Base-by-base conservation (phyloP, 371 early-diverging fungal species). In the Umbelopsis sp. region DNA sequence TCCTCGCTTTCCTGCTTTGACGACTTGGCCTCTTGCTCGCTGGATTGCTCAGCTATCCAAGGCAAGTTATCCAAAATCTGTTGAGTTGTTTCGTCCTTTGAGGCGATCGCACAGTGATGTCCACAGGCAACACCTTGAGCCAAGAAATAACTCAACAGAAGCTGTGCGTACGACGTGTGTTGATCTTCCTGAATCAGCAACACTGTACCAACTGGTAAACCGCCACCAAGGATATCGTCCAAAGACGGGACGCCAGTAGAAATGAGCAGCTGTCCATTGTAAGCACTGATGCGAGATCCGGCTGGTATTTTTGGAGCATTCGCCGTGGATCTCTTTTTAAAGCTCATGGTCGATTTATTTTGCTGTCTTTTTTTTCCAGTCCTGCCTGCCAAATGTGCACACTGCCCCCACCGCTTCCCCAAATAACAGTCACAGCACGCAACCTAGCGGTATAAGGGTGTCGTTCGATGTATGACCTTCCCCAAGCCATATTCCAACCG, bases 241-340 rank as follows among this genome's bases (percentile, higher is more conserved):
- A 96, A 79, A 2, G 96, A 91, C 5, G 93, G 92, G 0, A 93
- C 89, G n/a, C 97, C 97, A 0, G 93, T 93, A 0, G 96, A 96
- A 7, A 91, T 85, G 37, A 95, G 81, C 4, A 91, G 82, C 70
- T 90, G 91, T 7, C 92, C 92, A 69, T 90, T 95, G 71, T 92
- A 91, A 0, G 93, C 87, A 41, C 94, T 93, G 12, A 93, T 79
- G 18, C 90, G 86, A 44, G 93, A 87, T 24, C 92, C 94, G 5
- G 88, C 83, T n/a, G 94, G 94, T 24, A 87, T 79, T 72, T 82
- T 87, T 6, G 88, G 83, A 68, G 90, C 91, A 46, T 82, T 86
- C 50, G 88, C 85, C 5, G 85, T 80, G 38, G 82, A 82, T 37
- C 89, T 88, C 72, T 86, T 89, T 69, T 87, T 82, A 72, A 92